Base-by-base conservation (phyloP, 2,329 filamentous ascomycete genomes). In the Trichoderma lentiforme region DNA sequence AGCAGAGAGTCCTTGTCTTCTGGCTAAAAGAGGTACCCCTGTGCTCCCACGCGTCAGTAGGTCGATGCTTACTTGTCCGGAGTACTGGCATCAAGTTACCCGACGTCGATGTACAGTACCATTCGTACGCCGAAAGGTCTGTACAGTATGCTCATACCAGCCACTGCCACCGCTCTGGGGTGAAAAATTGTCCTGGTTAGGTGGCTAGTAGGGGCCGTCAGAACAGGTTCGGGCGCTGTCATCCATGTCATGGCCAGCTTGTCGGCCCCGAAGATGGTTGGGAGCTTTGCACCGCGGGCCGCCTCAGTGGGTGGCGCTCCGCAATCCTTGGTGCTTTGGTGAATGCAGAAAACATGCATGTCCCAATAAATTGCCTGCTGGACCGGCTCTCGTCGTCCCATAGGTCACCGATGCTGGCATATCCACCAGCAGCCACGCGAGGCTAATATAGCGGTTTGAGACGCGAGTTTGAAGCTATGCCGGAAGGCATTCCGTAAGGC, bases 391-490 rank as follows among this genome's bases (percentile, higher is more conserved):
- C 28, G 36, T 15, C 34, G n/a, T 36, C 36, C 21, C 56, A 61
- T 69, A 61, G 66, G 66, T 9, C 36, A 39, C 43, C 11, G 14
- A 51, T 24, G 28, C 36, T 51, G 26, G 66, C 56, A 56, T 34
- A 61, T 61, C 66, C 66, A 60, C 66, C 24, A 39, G 21, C 57
- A 28, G 56, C 56, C 66, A 69, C 53, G 66, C 66, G 66, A 69
- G 66, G 56, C 66, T 61, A 61, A 61, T 36, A 24, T 60, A 24
- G 26, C 39, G 66, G 56, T 47, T 32, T 69, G 66, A 69, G 66
- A 69, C 66, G 56, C 66, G 21, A 60, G 66, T 69, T 69, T 69
- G 66, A 69, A 69, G 66, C 66, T 61, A 69, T 51, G 56, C 56
- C 66, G 66, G 66, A 69, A 69, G 53, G 56, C 66, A 43, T 69